These are phyloP conservation scores for Trametes maxima DNA, from an alignment of 768 basidiomycete genomes.

Conservation along the genomic window DNA sequence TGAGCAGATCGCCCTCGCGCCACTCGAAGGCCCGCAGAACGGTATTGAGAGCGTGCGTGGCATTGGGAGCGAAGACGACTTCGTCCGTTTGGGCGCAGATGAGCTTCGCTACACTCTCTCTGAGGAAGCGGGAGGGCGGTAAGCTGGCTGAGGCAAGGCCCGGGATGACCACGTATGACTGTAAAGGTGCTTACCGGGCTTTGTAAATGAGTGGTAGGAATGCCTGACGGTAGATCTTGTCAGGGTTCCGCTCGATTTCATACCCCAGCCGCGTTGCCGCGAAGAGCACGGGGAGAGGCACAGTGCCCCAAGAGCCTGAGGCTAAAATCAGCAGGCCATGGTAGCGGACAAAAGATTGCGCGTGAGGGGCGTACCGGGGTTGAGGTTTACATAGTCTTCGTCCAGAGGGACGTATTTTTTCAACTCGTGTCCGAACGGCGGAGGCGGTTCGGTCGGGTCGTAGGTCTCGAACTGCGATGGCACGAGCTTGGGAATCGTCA, in stretches of 20 bases:
- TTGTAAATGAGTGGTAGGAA: slow-evolving; percentile 12
- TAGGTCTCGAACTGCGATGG: slow-evolving; percentile 20
- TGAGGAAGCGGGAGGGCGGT: slow-evolving; percentile 29
- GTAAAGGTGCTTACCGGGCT: not conserved
- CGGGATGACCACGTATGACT: not conserved
- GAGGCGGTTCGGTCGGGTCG: slow-evolving; percentile 33
- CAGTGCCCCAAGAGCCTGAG: slow-evolving; percentile 25
- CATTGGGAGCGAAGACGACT: slow-evolving; percentile 59
- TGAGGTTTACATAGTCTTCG: slow-evolving; percentile 62
- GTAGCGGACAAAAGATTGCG: not conserved
- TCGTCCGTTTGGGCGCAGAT: slow-evolving; percentile 59
- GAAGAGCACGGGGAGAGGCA: slow-evolving; percentile 23
- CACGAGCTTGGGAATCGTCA: slow-evolving; percentile 1
- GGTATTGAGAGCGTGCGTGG: slow-evolving; percentile 67
- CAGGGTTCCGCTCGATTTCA: slow-evolving; percentile 24
- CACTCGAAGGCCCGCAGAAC: slow-evolving; percentile 69
- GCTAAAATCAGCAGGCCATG: not conserved
- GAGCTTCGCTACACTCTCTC: slow-evolving; percentile 48
- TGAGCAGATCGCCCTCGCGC: slow-evolving; percentile 66
- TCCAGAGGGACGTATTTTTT: slow-evolving; percentile 59
- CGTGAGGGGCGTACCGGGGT: slow-evolving; percentile 49
- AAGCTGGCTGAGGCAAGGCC: too few species aligned
- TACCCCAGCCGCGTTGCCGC: slow-evolving; percentile 8
- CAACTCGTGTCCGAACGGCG: slow-evolving; percentile 58
- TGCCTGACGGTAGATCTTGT: slow-evolving; percentile 21